A percentile compares a stretch with the other conserved stretches of the same genome.
Conservation (phyloP, 2,329 filamentous ascomycete genomes). For the Davidsoniella australis region DNA sequence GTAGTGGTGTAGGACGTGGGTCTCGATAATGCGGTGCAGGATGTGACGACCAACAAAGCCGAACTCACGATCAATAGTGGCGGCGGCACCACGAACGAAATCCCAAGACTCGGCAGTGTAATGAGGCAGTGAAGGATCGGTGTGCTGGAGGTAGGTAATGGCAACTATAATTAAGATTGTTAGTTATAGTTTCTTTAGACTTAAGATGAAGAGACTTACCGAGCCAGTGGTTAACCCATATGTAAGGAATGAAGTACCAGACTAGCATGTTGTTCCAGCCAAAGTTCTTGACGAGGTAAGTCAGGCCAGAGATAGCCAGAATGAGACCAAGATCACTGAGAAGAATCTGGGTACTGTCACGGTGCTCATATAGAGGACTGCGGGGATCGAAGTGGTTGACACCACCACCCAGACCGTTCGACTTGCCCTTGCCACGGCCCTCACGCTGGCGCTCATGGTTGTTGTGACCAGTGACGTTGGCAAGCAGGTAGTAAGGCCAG, state of each 20-base stretch:
- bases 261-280: constrained; percentile 77
- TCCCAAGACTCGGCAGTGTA: constrained; percentile 79
- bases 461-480: constrained; percentile 94
- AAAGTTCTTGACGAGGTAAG: constrained; percentile 55
- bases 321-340: constrained; percentile 71
- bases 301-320: constrained; percentile 44
- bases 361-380: constrained; percentile 81
- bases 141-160: constrained; percentile 96
- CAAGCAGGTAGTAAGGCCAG: constrained; percentile 81
- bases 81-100: constrained; percentile 81
- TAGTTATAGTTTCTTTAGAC: background rate
- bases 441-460: constrained; percentile 80
- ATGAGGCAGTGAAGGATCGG: constrained; percentile 83
- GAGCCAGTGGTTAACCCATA: constrained; percentile 99
- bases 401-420: constrained; percentile 59
- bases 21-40: constrained; percentile 93
- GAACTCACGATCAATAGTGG: constrained; percentile 93
- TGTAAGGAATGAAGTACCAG: constrained; percentile 89
- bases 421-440: constrained; percentile 84
- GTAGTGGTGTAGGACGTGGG: constrained; percentile 95
- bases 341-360: constrained; percentile 73
- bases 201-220: constrained; percentile 39
- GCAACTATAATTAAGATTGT: constrained; percentile 43
- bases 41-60: constrained; percentile 85
- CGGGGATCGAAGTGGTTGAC: constrained; percentile 91